Evolutionary conservation across 257 asterid genomes (phyloP), one percentile per base, ranked within the genome.

Genomic region (Dorcoceras hygrometricum): DNA sequence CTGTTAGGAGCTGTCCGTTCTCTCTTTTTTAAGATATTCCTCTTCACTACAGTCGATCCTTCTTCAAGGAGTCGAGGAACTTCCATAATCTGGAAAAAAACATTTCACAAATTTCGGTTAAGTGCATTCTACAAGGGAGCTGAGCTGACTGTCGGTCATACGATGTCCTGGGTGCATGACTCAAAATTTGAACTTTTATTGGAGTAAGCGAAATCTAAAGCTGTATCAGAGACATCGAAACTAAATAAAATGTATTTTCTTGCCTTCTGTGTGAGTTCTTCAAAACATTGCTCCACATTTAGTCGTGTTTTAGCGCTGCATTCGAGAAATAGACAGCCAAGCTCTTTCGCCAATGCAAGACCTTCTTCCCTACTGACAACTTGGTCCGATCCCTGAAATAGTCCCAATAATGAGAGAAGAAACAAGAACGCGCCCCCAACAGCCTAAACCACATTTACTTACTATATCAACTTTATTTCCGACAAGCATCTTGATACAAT

Each of bases 401-500:
- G 50, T n/a, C 64, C 34, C 11, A 23, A 9, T 23, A 32, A 56
- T 28, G 60, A 70, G 48, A 65, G 58, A 26, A 55, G 26, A 50
- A 56, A 51, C 54, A 73, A 46, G 62, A 14, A 68, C 32, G n/a
- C 31, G 72, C 54, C n/a, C 54, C 2, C 51, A 43, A 43, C 19
- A 18, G 18, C 54, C 54, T 14, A 46, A 46, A 46, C 54, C 54
- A 16, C 22, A 18, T 16, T 46, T 16, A 76, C 86, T 65, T 78
- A 90, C 97, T 71, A 80, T 80, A 75, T 90, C 97, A 71, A 88
- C 90, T 90, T 90, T 90, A 86, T 90, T 90, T 24, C 97, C 97
- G 2, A 90, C 96, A 56, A 90, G 95, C 89, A 90, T 90, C 89
- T 90, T 90, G 77, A 86, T 77, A 62, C 96, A 90, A 65, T 90